Evolutionary conservation across 1,139 yeast species (phyloP), one percentile per base, ranked within the genome.

Genomic region (Lodderomyces oxycetoniae): DNA sequence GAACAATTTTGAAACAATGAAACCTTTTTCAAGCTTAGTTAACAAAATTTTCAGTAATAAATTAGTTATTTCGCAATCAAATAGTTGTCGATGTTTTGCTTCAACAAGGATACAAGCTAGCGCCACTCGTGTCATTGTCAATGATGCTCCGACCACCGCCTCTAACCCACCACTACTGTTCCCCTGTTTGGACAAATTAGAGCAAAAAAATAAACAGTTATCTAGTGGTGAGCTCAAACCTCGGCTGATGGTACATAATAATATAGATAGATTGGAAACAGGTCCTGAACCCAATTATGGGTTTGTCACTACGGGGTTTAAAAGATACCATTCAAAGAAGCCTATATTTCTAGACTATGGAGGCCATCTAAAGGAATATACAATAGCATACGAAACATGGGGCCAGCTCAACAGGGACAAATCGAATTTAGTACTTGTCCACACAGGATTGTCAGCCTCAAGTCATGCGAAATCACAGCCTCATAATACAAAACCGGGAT

Each of bases 301-400:
- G 2, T 71, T 71, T 43, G 80, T 83, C 2, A 74, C 73, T 33
- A 68, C 82, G 2, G 94, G 95, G 1, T 86, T 77, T 50, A 67
- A 81, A 37, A 47, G 71, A 4, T 88, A 58, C 54, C 63, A 67
- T 36, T 73, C 81, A 8, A 44, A 63, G 1, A 58, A 69, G 16
- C 88, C 91, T 0, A 63, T 88, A 4, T 74, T 74, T 37, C 66
- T 88, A 17, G 96, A 89, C 52, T 77, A 81, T 52, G 96, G 97
- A 10, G 94, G 93, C 1, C 70, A 63, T 39, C 61, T 88, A 26
- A 86, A 87, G 1, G 77, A 74, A 42, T 86, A 76, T 48, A 78
- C 83, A 46, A 68, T 88, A 17, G 96, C 96, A 0, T 89, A 84
- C 59, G 97, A 88, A 56, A 76, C 91, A 1, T 88, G 96, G 96